Base-by-base conservation (phyloP, 2,329 filamentous ascomycete species). In the Clarireedia homoeocarpa region DNA sequence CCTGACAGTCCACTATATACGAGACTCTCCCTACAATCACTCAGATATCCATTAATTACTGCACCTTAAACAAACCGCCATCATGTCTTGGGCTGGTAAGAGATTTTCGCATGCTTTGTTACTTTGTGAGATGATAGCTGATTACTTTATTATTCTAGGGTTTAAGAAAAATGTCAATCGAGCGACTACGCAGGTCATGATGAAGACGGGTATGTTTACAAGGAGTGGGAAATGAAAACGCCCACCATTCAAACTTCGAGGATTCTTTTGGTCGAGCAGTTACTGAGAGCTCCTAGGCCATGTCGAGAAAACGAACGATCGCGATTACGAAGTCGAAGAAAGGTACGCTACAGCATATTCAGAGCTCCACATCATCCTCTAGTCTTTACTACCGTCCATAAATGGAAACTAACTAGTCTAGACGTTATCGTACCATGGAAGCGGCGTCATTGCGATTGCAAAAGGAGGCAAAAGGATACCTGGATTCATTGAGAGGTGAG, bases 151-250 rank as follows among this genome's bases (percentile, higher is more conserved):
- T 14, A 23, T 6, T 44, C 36, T 44, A 88, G 86, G 86, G 63
- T 92, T 91, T 77, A 91, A 94, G 78, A 96, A 95, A 74, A 95
- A 95, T 84, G 91, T 97, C 78, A 92, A 94, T 79, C 90, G 94
- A 77, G 92, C 92, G 68, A 96, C 92, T 74, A 99, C 95, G 76
- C 91, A 96, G 85, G 92, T 97, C 61, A 96, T 99, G 90, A 97
- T 99, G 92, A 99, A 99, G 82, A 95, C 91, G 57, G 89, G 86
- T 88, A 72, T 62, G 78, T 67, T 26, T n/a, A 15, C 39, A 7
- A 17, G 9, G 3, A 20, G 39, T n/a, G 9, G 39, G 17, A 2
- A 10, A 20, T 10, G 39, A 42, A 42, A 42, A n/a, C 39, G 17
- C 39, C 17, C n/a, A 3, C 39, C 15, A 7, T 42, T 3, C 39